Base-by-base conservation (phyloP, 2,329 filamentous ascomycete genomes). In the Onygenales sp. region DNA sequence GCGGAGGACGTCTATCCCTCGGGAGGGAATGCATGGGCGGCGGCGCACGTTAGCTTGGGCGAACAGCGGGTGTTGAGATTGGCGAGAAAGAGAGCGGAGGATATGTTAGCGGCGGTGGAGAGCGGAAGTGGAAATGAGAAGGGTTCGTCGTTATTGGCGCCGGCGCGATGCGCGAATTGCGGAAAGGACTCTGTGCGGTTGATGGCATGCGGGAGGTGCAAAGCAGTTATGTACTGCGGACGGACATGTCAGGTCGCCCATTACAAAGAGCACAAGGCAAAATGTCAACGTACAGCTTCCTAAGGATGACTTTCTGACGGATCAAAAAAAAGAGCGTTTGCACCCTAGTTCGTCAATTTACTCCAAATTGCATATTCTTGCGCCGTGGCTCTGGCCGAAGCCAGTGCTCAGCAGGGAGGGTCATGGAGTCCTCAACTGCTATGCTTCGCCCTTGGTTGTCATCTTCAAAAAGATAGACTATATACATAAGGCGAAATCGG, bases 21-120 rank as follows among this genome's bases (percentile, higher is more conserved):
- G 32, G 65, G 65, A 47, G 57, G 66, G 45, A 69, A 69, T 58
- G 60, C 66, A 59, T 69, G 67, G 67, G 65, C 66, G 55, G 67
- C 64, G 56, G 66, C 66, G 51, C 66, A 69, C 54, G 56, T 60
- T 52, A 60, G 58, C 58, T 54, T 58, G 57, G 58, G 59, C 54
- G 56, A 70, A 59, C 67, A 70, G 62, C 64, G 61, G 51, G 62
- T 69, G 53, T 62, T 70, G 49, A 62, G 55, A 59, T 54, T 61
- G 58, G 64, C 66, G 47, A 67, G 55, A 58, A 63, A 63, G 57
- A 66, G 51, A 60, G 65, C 65, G 50, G 60, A 65, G 57, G 58
- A 62, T 54, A 56, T 69, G 59, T 54, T 68, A 51, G 55, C 55
- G 50, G 58, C 53, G 43, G 58, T 57, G 55, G 51, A 58, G 53